Evolutionary conservation across 2,329 filamentous ascomycete genomes (phyloP).

Genomic region (Hypoxylon sp.): DNA sequence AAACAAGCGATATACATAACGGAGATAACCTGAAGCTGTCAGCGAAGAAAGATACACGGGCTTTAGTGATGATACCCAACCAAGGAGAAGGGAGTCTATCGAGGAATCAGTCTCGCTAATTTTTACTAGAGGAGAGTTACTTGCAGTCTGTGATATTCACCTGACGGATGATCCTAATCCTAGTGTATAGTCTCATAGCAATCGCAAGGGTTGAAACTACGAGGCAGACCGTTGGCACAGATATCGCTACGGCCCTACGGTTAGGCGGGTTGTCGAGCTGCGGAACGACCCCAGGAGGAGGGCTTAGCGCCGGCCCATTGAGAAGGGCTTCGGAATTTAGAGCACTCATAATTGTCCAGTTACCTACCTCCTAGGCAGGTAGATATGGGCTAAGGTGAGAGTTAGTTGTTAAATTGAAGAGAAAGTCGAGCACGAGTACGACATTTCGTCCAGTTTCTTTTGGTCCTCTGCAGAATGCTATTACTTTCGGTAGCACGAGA

Average conservation of each 20-base stretch:
- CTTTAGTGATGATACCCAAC: not conserved
- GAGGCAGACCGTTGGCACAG: not conserved
- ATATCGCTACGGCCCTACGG: not conserved
- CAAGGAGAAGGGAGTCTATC: not conserved
- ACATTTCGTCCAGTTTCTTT: not conserved
- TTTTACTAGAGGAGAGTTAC: not conserved
- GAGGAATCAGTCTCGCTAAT: no score
- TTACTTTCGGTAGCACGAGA: not conserved
- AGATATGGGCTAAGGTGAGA: not conserved
- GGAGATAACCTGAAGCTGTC: not conserved
- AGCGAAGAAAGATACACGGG: not conserved
- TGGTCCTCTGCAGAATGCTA: not conserved
- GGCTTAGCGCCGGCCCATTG: conserved; percentile 1
- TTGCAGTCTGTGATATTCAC: conserved; percentile 1
- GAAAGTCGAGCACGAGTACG: not conserved
- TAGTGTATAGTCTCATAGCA: not conserved
- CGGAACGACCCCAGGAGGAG: not conserved
- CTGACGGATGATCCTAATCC: not conserved
- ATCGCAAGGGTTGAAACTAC: not conserved
- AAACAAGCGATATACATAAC: not conserved
- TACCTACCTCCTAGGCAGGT: not conserved
- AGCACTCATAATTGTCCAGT: not conserved
- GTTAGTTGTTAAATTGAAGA: not conserved
- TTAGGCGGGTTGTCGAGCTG: not conserved
- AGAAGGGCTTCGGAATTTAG: not conserved